Evolutionary conservation across 1,139 yeast species (phyloP).

Genomic region (Blastobotrys capitulatus): DNA sequence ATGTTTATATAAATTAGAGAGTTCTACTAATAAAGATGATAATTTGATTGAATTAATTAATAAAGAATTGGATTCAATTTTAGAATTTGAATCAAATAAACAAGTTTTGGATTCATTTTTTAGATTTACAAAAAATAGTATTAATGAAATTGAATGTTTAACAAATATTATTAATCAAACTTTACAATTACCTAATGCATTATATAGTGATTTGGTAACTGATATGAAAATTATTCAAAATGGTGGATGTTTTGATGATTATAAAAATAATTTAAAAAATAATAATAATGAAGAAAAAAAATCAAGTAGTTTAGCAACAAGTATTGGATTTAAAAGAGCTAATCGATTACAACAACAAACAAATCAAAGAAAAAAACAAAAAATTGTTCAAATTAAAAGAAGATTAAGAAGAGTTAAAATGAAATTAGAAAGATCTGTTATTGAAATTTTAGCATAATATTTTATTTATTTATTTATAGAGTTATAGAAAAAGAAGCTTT

Average conservation of each 20-base stretch:
- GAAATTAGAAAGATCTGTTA: not conserved
- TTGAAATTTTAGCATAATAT: not conserved
- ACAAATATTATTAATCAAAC: not conserved
- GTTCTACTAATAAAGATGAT: not conserved
- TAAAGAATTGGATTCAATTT: constrained; percentile 3
- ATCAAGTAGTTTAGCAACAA: not conserved
- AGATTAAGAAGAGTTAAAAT: not conserved
- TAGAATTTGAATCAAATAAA: not conserved
- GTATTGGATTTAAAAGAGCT: not conserved
- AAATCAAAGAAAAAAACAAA: not conserved
- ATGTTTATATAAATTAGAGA: not conserved
- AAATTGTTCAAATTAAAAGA: not conserved
- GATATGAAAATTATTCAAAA: constrained; percentile 1
- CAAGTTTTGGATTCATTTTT: constrained; percentile 3
- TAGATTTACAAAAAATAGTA: not conserved
- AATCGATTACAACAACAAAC: not conserved
- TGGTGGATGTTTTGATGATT: not conserved
- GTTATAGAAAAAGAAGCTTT: no score
- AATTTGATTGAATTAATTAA: not conserved
- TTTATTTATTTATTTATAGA: no score
- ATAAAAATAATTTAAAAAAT: no score
- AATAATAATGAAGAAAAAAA: no score
- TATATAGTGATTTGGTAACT: constrained; percentile 5
- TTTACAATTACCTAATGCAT: constrained; percentile 2
- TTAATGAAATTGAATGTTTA: constrained; percentile 1